Base-by-base conservation (phyloP, 345 rosid genomes). In the Litchi chinensis region DNA sequence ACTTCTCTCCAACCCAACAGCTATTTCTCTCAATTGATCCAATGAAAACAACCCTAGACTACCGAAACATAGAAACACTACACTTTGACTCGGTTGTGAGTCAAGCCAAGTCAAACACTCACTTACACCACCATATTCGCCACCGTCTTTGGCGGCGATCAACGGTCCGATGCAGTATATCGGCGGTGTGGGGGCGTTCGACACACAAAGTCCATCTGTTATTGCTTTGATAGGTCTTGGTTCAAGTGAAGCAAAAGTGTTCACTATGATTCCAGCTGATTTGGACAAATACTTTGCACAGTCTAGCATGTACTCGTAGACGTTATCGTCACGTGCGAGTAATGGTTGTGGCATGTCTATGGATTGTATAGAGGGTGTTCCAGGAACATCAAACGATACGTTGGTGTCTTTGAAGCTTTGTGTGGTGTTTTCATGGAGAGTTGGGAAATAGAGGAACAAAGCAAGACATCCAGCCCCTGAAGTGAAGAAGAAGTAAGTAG, bases 1-100 rank as follows among this genome's bases (percentile, higher is more conserved):
- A 70, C 92, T 86, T 37, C 71, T 81, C 79, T 91, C 91, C n/a
- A 91, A 65, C 63, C 92, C 89, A 0, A 74, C 0, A 8, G 92
- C 94, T 0, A 88, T 89, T 73, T 86, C 91, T 13, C 62, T 50
- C 62, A 89, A 8, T 76, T 91, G 90, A 16, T 78, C 65, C 39
- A 1, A 10, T 0, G 89, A 80, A 76, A 90, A 91, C 77, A 76
- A 79, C 12, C 93, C 93, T 69, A 82, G 69, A 79, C 92, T 92
- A n/a, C 94, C 93, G 54, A 90, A 92, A 76, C 91, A 88, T 0
- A 92, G 71, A 68, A 86, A 90, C 52, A 90, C 88, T 1, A 90
- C 88, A 59, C 87, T 83, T 52, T 65, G 68, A 16, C 79, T 80
- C 6, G 89, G 91, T 68, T 92, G 93, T 16, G 78, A 56, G 65